Conservation (phyloP, 306 rosid species). For the Amphicarpaea edgeworthii region DNA sequence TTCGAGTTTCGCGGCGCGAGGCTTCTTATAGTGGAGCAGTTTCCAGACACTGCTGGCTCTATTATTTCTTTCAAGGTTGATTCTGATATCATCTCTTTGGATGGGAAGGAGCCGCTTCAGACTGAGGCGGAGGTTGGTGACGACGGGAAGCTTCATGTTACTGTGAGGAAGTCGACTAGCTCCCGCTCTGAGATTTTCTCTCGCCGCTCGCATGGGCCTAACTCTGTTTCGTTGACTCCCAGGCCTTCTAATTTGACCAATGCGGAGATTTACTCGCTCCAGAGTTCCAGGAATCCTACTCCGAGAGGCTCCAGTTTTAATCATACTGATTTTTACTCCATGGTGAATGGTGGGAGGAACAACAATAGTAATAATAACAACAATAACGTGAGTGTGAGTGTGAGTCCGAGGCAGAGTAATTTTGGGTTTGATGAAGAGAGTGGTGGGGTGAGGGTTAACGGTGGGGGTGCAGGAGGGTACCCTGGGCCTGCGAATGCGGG, state of each 20-base stretch:
- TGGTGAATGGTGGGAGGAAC: slow-evolving; percentile 64
- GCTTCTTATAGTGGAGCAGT: slow-evolving; percentile 76
- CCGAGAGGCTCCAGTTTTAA: slow-evolving; percentile 89
- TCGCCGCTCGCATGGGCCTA: slow-evolving; percentile 64
- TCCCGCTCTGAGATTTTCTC: slow-evolving; percentile 78
- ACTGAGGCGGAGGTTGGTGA: slow-evolving; percentile 86
- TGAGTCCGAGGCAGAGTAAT: slow-evolving; percentile 72
- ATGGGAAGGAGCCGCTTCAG: slow-evolving; percentile 81
- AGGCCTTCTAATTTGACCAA: slow-evolving; percentile 79
- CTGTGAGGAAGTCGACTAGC: slow-evolving; percentile 70
- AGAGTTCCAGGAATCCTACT: slow-evolving; percentile 79
- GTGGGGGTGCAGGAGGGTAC: slow-evolving; percentile 37
- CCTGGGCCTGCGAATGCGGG: slow-evolving; percentile 72
- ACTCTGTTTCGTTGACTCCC: slow-evolving; percentile 72
- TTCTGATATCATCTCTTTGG: slow-evolving; percentile 75
- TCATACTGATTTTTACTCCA: slow-evolving; percentile 74
- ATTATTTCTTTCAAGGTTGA: slow-evolving; percentile 81
- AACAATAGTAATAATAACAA: slow-evolving; percentile 16
- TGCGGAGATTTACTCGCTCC: slow-evolving; percentile 87
- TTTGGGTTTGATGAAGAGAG: slow-evolving; percentile 77
- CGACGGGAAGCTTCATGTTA: slow-evolving; percentile 81
- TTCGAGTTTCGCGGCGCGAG: slow-evolving; percentile 89
- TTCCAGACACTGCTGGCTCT: slow-evolving; percentile 81
- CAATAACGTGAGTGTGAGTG: slow-evolving; percentile 15
- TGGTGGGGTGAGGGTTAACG: slow-evolving; percentile 51